Base-by-base conservation (phyloP, 2,329 filamentous ascomycete genomes). In the Fusarium bulbicola region DNA sequence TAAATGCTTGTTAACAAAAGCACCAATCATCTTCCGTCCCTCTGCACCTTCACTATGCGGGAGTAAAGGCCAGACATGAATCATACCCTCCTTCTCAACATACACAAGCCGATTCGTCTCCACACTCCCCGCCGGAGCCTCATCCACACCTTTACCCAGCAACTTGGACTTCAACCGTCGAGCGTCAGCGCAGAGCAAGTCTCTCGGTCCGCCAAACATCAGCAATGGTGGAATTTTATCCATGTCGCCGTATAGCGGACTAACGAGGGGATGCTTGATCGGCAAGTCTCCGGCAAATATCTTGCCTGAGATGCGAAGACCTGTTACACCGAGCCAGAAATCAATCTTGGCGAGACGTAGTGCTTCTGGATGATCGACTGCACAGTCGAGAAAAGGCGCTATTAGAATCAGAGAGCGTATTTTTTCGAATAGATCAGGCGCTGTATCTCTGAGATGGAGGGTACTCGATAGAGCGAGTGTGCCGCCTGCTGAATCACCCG, bases 21-120 rank as follows among this genome's bases (percentile, higher is more conserved):
- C 3, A 20, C 13, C 10, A 21, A 65, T 63, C 10, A 53, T 47
- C 18, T 32, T 32, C 7, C 62, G 46, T 5, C 37, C 62, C 18
- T 63, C 59, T 5, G 46, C 59, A 9, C 62, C 62, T 18, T 65
- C 62, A 10, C 45, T 40, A 21, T 50, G 46, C 6, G 62, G 62
- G 3, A 65, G 39, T 11, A 63, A 7, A 28, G 62, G 59, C 46
- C 59, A 65, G 7, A 63, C 62, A n/a, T 63, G 62, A 21, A 65
- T 14, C 62, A 39, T 53, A 1, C 30, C 59, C 37, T 54, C 59
- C 26, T 39, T 63, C 46, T 65, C 62, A 37, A 63, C 28, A 28
- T 65, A 63, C 6, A 54, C 21, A 20, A 65, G 50, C 11, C 39
- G n/a, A 24, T 54, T n/a, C 2, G 18, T 54, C 59, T 63, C 32